Percentiles rank a stretch among this genome's conserved stretches.
phyloP scores from a whole-genome alignment of 2,329 filamentous ascomycete genomes.

The Penicillium sp. region DNA sequence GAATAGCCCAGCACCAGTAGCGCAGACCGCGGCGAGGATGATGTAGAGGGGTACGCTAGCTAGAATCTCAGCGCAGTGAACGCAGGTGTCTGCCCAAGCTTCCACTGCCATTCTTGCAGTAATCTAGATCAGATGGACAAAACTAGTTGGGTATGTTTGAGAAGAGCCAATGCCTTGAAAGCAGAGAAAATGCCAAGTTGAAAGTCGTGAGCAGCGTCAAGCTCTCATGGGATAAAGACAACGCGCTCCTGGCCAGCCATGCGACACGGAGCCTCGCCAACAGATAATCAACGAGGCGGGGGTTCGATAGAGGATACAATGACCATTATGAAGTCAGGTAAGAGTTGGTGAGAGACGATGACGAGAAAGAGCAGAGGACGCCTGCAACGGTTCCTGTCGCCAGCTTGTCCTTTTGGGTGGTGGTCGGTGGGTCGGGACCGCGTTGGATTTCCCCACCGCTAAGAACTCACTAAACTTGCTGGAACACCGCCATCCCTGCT shows the following conservation, averaged over 20 bases:
- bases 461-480: conserved; percentile 11
- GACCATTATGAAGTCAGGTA: conserved; percentile 19
- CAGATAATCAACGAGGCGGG: conserved; percentile 17
- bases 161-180: background rate
- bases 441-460: conserved; percentile 14
- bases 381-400: conserved; percentile 20
- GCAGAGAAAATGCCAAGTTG: background rate
- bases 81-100: conserved; percentile 36
- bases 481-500: conserved; percentile 7
- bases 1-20: conserved; percentile 37
- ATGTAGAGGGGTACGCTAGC: conserved; percentile 35
- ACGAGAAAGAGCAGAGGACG: background rate
- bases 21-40: conserved; percentile 33
- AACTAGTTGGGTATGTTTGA: background rate
- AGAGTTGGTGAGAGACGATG: conserved; percentile 4
- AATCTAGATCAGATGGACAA: background rate
- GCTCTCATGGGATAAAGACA: conserved; percentile 25
- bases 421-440: conserved; percentile 10
- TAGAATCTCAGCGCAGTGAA: conserved; percentile 38
- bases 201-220: conserved; percentile 19
- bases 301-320: conserved; percentile 10
- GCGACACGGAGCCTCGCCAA: conserved; percentile 25
- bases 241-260: conserved; percentile 32
- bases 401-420: conserved; percentile 29
- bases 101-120: conserved; percentile 32